Base-by-base conservation (phyloP, 2,329 filamentous ascomycete genomes). In the Aspergillus phoenicis region DNA sequence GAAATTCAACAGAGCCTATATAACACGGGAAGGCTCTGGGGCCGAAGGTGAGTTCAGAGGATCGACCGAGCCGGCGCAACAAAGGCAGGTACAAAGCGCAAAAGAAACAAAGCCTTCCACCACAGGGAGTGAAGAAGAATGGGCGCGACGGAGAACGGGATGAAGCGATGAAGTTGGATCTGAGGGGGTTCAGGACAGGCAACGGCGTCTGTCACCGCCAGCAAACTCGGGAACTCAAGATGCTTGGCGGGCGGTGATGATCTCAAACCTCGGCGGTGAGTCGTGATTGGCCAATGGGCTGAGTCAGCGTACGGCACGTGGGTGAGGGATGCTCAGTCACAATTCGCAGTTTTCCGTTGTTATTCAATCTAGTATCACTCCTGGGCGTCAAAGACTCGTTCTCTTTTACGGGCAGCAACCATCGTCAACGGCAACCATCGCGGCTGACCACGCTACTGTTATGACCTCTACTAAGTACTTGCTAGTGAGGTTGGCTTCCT, bases 231-330 rank as follows among this genome's bases (percentile, higher is more conserved):
- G 33, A 36, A 22, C 41, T 55, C n/a, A 39, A 55, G 52, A 55
- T 43, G 38, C 52, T 55, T 55, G 52, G 52, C 52, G 38, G 52
- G 52, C 52, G 52, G 52, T 55, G 52, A 45, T 55, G 41, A 45
- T 17, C 20, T 45, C 20, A 24, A 22, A n/a, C 41, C 17, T 6
- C 17, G 6, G 17, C 33, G 8, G 7, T 49, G 38, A 6, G 13
- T 45, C 4, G 48, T 69, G 62, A 66, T 70, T 71, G 68, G 67
- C 15, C 17, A 22, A 13, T 3, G 4, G 4, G 62, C 51, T 70
- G 63, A 70, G 51, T 71, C 68, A 72, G 49, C 28, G 17, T 4
- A 17, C 48, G 45, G 11, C 57, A 59, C 55, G 58, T 60, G 59
- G 11, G 13, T 11, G 33, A 36, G 33, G 33, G 33, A 11, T 10